Evolutionary conservation across 1,284 basidiomycete genomes (phyloP), one percentile per base, ranked within the genome.

Genomic region (Trametes versicolor): DNA sequence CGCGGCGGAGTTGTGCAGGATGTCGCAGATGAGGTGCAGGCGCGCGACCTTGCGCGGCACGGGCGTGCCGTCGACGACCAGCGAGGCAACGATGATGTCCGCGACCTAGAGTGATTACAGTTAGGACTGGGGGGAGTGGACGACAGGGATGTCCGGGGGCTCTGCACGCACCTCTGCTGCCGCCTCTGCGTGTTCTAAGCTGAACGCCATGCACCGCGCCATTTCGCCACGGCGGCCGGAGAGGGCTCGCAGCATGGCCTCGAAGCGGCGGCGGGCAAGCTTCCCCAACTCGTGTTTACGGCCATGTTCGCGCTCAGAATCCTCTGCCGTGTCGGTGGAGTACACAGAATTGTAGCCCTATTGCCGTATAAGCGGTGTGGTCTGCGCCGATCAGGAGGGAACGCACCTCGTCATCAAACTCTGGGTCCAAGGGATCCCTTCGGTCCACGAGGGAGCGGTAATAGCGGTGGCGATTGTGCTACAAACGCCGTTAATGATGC

Each of bases 21-120:
- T 98, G 75, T 99, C 98, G 73, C 96, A 98, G 60, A 99, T 94
- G 52, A 98, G 87, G 79, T 98, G 92, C 29, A 99, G 87, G 9
- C 98, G 90, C 7, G 98, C 95, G 54, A 99, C 87, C 77, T 99
- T 99, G 69, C 97, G 90, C 41, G 98, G 97, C 13, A 99, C 92
- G 0, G 98, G 92, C 0, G 98, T 99, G 19, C 87, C 83, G 64
- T 96, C 93, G 15, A 97, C 89, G 32, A 93, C 82, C 5, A 98
- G 81, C 4, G 96, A 95, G 41, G 90, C 83, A 53, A 95, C 88
- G 68, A 98, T 92, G 65, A 97, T 88, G 68, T 97, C 94, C 9
- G 90, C 88, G 29, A 98, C 87, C 95, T 97, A 67, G 1, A 48
- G 32, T 49, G 29, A 4, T 32, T 58, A 23, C 27, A 13, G 48